phyloP scores from a whole-genome alignment of 306 rosid species.

The Vicia faba region DNA sequence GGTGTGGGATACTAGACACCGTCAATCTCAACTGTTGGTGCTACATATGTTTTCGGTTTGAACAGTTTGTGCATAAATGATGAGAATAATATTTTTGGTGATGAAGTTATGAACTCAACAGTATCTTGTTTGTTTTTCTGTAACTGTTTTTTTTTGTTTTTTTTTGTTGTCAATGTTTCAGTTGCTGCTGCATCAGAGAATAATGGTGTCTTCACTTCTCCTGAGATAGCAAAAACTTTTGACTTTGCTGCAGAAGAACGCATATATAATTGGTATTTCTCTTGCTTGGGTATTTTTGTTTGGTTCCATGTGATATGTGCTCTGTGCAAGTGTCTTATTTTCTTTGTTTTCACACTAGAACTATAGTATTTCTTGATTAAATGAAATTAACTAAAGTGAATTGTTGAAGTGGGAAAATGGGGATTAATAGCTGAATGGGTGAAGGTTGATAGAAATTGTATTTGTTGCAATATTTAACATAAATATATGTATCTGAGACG shows the following conservation, averaged over 20 bases:
- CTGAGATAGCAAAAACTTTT: slow-evolving; percentile 72
- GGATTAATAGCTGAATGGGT: not conserved
- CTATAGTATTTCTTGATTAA: not conserved
- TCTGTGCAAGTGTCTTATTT: slow-evolving; percentile 1
- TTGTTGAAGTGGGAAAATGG: slow-evolving; percentile 6
- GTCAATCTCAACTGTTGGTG: not conserved
- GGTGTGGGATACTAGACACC: not conserved
- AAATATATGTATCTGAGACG: not conserved
- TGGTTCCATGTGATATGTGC: not conserved
- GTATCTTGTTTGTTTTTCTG: not conserved
- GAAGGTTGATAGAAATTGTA: not conserved
- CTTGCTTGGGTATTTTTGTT: not conserved
- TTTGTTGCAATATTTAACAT: slow-evolving; percentile 8
- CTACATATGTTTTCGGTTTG: not conserved
- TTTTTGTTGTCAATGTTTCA: slow-evolving; percentile 43
- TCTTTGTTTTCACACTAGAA: slow-evolving; percentile 6
- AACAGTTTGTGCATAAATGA: not conserved
- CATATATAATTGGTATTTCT: slow-evolving; percentile 69
- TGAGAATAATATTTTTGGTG: not conserved
- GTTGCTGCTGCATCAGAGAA: slow-evolving; percentile 74
- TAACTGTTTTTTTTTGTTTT: not conserved
- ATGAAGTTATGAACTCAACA: not conserved
- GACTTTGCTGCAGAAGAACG: slow-evolving; percentile 84
- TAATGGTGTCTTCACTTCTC: slow-evolving; percentile 75
- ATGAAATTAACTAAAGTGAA: slow-evolving; percentile 6